Percentiles rank a stretch among this genome's conserved stretches.
These are phyloP conservation scores for Mortierella sp. DNA, from an alignment of 371 early-diverging fungal species.

Conservation along the genomic window DNA sequence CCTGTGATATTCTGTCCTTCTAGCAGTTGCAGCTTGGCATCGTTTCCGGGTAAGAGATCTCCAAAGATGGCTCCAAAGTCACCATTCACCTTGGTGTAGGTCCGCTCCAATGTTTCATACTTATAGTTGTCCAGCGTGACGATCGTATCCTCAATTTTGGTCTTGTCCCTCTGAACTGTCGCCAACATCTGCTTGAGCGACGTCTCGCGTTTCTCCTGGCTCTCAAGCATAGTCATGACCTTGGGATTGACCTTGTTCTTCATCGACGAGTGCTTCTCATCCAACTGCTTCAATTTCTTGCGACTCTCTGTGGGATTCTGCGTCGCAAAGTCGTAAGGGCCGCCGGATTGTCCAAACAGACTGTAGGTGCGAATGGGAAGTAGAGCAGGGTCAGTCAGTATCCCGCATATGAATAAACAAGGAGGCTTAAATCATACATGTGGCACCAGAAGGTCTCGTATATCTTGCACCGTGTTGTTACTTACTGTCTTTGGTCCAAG, in stretches of 20 bases:
- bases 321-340: conserved; percentile 86
- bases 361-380: conserved; percentile 39
- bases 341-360: conserved; percentile 84
- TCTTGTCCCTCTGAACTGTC: conserved; percentile 93
- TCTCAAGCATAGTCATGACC: conserved; percentile 96
- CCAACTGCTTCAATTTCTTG: conserved; percentile 80
- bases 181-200: conserved; percentile 88
- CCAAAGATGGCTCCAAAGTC: conserved; percentile 98
- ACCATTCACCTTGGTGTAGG: conserved; percentile 92
- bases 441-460: not conserved
- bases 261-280: conserved; percentile 81
- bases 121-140: conserved; percentile 91
- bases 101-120: conserved; percentile 88
- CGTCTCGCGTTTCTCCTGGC: conserved; percentile 93
- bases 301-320: conserved; percentile 79
- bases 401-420: not conserved
- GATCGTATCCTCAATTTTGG: conserved; percentile 96
- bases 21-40: conserved; percentile 88
- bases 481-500: conserved; percentile 86
- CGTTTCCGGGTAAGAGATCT: conserved; percentile 93
- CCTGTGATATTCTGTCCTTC: conserved; percentile 87
- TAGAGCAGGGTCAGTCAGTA: not conserved
- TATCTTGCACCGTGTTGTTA: no score
- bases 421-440: not conserved
- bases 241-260: conserved; percentile 92